Evolutionary conservation across 345 rosid genomes (phyloP).

Genomic region (Populus deltoides): DNA sequence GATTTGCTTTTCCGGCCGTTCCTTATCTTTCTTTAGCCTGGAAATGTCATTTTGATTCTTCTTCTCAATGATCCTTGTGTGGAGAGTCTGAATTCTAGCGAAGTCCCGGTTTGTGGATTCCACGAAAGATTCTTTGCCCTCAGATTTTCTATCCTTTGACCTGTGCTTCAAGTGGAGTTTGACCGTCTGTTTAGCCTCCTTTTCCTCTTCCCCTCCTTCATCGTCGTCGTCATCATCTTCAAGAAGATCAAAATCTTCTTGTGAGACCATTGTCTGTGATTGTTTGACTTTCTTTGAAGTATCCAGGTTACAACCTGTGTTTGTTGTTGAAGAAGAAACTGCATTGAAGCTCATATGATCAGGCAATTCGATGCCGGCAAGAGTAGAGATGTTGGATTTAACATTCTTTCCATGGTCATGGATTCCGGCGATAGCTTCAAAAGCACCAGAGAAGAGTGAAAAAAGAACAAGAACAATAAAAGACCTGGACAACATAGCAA

Average conservation of each 20-base stretch:
- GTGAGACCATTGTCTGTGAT: constrained; percentile 11
- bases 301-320: constrained; percentile 51
- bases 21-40: constrained; percentile 30
- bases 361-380: constrained; percentile 63
- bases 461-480: constrained; percentile 34
- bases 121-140: constrained; percentile 41
- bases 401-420: constrained; percentile 26
- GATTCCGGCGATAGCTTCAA: constrained; percentile 33
- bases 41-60: constrained; percentile 67
- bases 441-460: constrained; percentile 34
- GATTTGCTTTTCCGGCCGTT: constrained; percentile 4
- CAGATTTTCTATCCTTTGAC: constrained; percentile 25
- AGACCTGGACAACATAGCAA: constrained; percentile 50
- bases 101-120: constrained; percentile 56
- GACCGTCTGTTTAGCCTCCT: constrained; percentile 35
- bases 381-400: constrained; percentile 42
- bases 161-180: constrained; percentile 68
- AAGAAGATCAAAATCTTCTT: constrained; percentile 3
- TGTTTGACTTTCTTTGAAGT: constrained; percentile 30
- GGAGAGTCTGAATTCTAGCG: constrained; percentile 67
- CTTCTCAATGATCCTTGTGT: constrained; percentile 59
- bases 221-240: not conserved
- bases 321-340: constrained; percentile 54
- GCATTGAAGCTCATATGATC: constrained; percentile 67
- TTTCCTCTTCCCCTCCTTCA: not conserved